phyloP scores from a whole-genome alignment of 2,329 filamentous ascomycete genomes.

The Fusarium albidum region DNA sequence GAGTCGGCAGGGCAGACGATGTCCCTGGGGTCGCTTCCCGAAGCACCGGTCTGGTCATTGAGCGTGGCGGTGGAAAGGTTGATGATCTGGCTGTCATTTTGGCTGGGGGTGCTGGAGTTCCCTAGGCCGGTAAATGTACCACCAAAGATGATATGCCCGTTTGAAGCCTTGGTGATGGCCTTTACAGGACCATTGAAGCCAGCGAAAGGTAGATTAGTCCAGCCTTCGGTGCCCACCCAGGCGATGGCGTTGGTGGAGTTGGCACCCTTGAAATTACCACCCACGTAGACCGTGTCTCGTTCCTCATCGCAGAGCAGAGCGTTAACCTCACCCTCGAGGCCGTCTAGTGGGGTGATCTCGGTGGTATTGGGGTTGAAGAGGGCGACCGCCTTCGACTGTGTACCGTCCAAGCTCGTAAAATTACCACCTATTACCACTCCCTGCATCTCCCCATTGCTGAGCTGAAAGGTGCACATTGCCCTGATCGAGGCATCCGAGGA shows the following conservation, averaged over 20 bases:
- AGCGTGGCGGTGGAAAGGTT: slow-evolving; percentile 85
- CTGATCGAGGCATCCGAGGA: slow-evolving; percentile 85
- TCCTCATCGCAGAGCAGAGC: slow-evolving; percentile 83
- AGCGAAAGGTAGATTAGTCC: slow-evolving; percentile 84
- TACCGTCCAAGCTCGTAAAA: slow-evolving; percentile 87
- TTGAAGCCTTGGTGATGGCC: slow-evolving; percentile 81
- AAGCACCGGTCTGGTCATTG: slow-evolving; percentile 69
- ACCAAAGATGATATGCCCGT: slow-evolving; percentile 90
- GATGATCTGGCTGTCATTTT: slow-evolving; percentile 79
- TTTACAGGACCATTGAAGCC: slow-evolving; percentile 94
- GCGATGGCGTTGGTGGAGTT: slow-evolving; percentile 91
- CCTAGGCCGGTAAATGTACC: slow-evolving; percentile 89
- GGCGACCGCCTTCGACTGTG: slow-evolving; percentile 80
- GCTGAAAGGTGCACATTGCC: slow-evolving; percentile 83
- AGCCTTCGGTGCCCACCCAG: slow-evolving; percentile 74
- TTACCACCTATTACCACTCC: slow-evolving; percentile 90
- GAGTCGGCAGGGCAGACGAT: slow-evolving; percentile 78
- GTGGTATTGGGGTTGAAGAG: slow-evolving; percentile 79
- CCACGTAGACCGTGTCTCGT: slow-evolving; percentile 85
- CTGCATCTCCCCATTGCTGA: slow-evolving; percentile 70
- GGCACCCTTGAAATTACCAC: slow-evolving; percentile 80
- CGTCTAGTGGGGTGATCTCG: slow-evolving; percentile 76
- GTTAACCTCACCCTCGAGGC: slow-evolving; percentile 83
- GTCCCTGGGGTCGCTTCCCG: slow-evolving; percentile 72
- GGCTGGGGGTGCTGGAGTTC: slow-evolving; percentile 74